Conservation (phyloP, 1,139 yeast genomes). For the Suhomyces yuchorum region DNA sequence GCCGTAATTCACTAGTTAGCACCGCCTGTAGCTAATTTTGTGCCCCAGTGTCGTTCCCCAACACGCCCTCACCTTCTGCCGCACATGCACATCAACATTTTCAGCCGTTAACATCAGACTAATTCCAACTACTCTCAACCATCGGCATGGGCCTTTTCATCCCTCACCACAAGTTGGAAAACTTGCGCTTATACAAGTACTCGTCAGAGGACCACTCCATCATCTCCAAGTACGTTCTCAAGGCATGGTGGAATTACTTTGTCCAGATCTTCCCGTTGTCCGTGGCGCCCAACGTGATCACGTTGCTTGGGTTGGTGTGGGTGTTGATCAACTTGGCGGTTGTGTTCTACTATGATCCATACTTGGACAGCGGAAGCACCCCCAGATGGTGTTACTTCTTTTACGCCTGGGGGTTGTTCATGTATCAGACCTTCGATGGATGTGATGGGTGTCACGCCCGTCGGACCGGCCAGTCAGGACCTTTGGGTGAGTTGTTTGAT, state of each 20-base stretch:
- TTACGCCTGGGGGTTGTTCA: constrained; percentile 80
- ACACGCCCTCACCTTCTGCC: constrained; percentile 1
- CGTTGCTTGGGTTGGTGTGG: constrained; percentile 75
- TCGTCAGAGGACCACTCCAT: constrained; percentile 81
- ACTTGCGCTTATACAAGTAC: constrained; percentile 68
- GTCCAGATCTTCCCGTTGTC: constrained; percentile 75
- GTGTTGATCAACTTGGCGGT: constrained; percentile 63
- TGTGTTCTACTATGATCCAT: constrained; percentile 76
- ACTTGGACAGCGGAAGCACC: constrained; percentile 47
- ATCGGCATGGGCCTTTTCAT: constrained; percentile 69
- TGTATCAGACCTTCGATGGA: constrained; percentile 95
- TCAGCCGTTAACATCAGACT: background rate
- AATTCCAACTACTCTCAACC: background rate
- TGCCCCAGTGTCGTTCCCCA: background rate
- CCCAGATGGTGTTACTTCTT: constrained; percentile 86
- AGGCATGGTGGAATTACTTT: constrained; percentile 77
- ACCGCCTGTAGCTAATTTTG: background rate
- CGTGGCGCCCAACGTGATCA: constrained; percentile 89
- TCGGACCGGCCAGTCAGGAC: constrained; percentile 92
- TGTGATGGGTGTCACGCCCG: constrained; percentile 95
- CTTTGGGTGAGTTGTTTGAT: constrained; percentile 91
- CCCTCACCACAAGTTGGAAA: constrained; percentile 59
- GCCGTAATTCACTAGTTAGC: background rate
- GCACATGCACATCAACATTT: constrained; percentile 7
- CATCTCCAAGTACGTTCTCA: constrained; percentile 70